phyloP scores from a whole-genome alignment of 805 yeast species.

The baker's yeast (Saccharomyces cerevisiae) region DNA sequence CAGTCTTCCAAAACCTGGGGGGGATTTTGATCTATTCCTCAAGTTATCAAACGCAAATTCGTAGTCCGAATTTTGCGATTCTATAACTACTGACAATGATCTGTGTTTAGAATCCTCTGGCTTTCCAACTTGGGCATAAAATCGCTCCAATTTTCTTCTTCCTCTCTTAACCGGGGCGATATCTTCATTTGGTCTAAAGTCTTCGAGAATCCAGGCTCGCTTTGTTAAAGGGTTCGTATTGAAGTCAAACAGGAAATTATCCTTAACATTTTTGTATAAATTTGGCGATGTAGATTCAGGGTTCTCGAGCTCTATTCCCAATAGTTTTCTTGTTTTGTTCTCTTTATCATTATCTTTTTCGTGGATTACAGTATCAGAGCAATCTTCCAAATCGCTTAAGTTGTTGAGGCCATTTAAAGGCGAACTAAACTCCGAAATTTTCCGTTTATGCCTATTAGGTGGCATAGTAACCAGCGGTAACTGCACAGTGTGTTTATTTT shows the following conservation, averaged over 20 bases:
- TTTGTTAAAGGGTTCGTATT: conserved; percentile 22
- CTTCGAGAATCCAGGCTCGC: conserved; percentile 30
- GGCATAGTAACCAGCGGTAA: not conserved
- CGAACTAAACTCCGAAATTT: conserved; percentile 3
- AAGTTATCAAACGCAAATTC: conserved; percentile 21
- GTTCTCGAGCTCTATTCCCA: not conserved
- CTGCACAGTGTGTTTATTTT: not conserved
- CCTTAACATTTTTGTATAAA: not conserved
- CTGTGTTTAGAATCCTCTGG: conserved; percentile 5
- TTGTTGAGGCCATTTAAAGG: conserved; percentile 2
- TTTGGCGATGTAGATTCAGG: not conserved
- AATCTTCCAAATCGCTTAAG: not conserved
- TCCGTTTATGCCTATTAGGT: not conserved
- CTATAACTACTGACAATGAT: not conserved
- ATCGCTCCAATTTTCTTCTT: conserved; percentile 11
- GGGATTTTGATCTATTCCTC: conserved; percentile 36
- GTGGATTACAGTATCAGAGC: not conserved
- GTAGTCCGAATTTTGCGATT: conserved; percentile 16
- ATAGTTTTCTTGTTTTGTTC: not conserved
- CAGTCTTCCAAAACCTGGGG: conserved; percentile 52
- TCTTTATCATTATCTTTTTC: not conserved
- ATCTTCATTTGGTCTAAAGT: conserved; percentile 24
- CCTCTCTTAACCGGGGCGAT: conserved; percentile 4
- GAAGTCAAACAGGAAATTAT: conserved; percentile 4
- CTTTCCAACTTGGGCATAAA: conserved; percentile 16